Base-by-base conservation (phyloP, 2,329 filamentous ascomycete genomes). In the Penicillium sp. region DNA sequence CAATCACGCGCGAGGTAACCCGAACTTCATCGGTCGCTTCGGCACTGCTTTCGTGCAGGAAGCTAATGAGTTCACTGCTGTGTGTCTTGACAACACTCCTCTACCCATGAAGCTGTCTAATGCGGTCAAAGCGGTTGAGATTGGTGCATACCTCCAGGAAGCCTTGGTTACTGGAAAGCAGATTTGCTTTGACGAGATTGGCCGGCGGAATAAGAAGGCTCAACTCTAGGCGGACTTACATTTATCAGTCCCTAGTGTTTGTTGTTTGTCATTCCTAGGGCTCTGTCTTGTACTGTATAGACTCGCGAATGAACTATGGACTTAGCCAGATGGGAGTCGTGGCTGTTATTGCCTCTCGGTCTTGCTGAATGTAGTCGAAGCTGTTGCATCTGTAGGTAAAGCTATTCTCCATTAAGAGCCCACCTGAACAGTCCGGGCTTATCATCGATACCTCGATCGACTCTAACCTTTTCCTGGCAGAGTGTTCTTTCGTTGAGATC, bases 1-100 rank as follows among this genome's bases (percentile, higher is more conserved):
- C 78, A 85, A 79, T 89, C 24, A 77, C 82, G 13, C 78, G 83
- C 37, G 84, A 88, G 71, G 82, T 88, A n/a, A 84, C 0, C 75
- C 79, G 41, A 80, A 85, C 62, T 89, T 87, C 70, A 88, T 85
- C 69, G 86, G 83, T 43, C 76, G 86, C 0, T 89, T 89, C 67
- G 79, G 84, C 62, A 74, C 83, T 27, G 86, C 87, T 0, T 89
- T 89, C 68, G 82, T 86, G n/a, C 82, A 75, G 13, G 86, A 89
- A 73, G 82, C 83, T 6, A 83, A 86, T 57, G 85, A 88, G 72
- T 89, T 89, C 62, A 85, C 85, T 0, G 83, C 81, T 13, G 79
- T 77, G 16, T 84, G 85, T 58, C 72, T 89, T 54, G 84, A 89
- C 61, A 74, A 83, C 61, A 83, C 74, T 18, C 73, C 78, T 14